These are phyloP conservation scores for Multifurca ochricompacta DNA, from an alignment of 768 basidiomycete species.

Conservation along the genomic window DNA sequence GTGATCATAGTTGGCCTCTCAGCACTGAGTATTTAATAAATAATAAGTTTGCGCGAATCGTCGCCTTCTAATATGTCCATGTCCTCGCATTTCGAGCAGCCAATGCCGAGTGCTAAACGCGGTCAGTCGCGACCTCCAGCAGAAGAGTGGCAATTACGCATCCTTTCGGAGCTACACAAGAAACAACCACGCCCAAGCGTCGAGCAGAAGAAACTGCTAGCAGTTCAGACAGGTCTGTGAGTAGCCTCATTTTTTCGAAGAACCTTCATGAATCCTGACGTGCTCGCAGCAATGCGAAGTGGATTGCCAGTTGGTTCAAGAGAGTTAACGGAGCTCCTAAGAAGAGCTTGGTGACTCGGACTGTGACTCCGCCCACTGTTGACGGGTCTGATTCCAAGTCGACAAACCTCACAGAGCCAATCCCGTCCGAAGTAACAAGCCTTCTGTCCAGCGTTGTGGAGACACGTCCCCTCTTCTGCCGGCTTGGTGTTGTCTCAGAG, in stretches of 20 bases:
- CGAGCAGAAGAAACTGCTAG: conserved; percentile 11
- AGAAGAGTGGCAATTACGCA: conserved; percentile 17
- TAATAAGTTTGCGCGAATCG: background rate
- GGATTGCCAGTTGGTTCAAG: conserved; percentile 19
- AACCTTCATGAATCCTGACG: background rate
- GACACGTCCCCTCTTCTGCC: background rate
- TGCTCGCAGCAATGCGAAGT: conserved; percentile 9
- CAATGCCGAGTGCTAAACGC: background rate
- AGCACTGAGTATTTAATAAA: background rate
- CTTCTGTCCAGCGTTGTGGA: background rate
- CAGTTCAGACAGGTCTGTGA: conserved; percentile 18
- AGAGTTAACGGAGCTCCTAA: background rate
- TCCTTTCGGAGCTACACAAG: conserved; percentile 10
- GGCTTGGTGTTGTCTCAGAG: background rate
- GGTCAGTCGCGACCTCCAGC: background rate
- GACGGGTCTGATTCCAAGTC: background rate
- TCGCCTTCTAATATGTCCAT: background rate
- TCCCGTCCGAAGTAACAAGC: background rate
- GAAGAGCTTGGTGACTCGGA: background rate
- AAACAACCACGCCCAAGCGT: conserved; percentile 4
- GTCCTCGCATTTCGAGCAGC: background rate
- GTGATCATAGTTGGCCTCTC: background rate
- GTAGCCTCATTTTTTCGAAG: background rate
- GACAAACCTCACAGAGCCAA: background rate
- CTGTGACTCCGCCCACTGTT: background rate